Base-by-base conservation (phyloP, 306 rosid genomes). In the Begonia loranthoides region DNA sequence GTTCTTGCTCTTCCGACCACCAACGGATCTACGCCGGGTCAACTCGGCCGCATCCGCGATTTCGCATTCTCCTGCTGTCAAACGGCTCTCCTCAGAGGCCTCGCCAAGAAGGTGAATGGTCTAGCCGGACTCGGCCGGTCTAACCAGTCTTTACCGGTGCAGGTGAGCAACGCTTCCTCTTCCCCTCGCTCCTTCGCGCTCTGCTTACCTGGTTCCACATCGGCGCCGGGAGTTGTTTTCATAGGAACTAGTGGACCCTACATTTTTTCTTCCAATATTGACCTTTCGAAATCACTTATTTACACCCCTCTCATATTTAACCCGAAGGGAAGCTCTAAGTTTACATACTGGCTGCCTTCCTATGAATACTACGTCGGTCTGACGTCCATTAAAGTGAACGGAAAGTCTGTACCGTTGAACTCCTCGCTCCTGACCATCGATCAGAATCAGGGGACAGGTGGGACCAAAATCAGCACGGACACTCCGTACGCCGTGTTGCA, bases 391-490 rank as follows among this genome's bases (percentile, higher is more conserved):
- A 62, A 43, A 40, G 63, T 84, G 13, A 62, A 73, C 15, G 56
- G 39, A 2, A 69, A 64, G 0, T 17, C 21, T 0, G 72, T 84
- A 0, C 12, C 73, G 0, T 1, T 81, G 1, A 84, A 84, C 71
- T 41, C 60, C 0, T 65, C 56, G 4, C n/a, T 84, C 57, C 55
- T 84, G 36, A 48, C 73, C 15, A 69, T 78, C 17, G 45, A 80
- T 17, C 13, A 44, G 4, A 1, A 13, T 0, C 6, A 74, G 6
- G 96, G 94, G 8, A 5, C 54, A 11, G 94, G 94, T 0, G 96
- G 96, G 24, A 76, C 94, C 1, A 83, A 80, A 68, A 72, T 87
- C 10, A 87, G 96, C 62, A 73, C 87, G 0, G 81, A 81, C 22
- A 49, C 76, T 16, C 80, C 85, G 9, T 80, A 83, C 85, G 75